Evolutionary conservation across 768 basidiomycete genomes (phyloP).

Genomic region (Naematelia aurantialba): DNA sequence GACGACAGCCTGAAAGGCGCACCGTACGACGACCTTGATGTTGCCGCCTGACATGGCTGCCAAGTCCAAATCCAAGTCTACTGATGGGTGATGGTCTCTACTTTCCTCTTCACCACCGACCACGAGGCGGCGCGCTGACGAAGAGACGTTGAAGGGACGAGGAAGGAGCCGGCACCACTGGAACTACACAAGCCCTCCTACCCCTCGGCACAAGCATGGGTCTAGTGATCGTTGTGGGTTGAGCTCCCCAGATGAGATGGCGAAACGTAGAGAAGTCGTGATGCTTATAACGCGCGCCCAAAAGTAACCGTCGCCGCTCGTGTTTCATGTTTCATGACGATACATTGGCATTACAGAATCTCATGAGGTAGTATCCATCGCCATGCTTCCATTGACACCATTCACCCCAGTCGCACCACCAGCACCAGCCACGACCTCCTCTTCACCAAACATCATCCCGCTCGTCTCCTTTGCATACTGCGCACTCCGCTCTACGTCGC

Average conservation of each 20-base stretch:
- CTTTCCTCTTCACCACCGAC: too few relatives aligned
- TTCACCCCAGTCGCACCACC: conserved; percentile 17
- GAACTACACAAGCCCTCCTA: too few relatives aligned
- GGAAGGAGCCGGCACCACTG: too few relatives aligned
- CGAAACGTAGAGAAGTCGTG: too few relatives aligned
- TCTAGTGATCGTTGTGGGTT: too few relatives aligned
- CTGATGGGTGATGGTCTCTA: not conserved
- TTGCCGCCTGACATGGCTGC: conserved; percentile 42
- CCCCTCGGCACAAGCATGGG: too few relatives aligned
- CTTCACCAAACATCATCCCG: conserved; percentile 52
- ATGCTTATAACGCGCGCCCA: too few relatives aligned
- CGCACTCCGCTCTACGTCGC: conserved; percentile 47
- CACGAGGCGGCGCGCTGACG: too few relatives aligned
- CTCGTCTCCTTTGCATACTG: conserved; percentile 48
- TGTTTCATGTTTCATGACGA: conserved; percentile 1
- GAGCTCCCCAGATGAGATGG: too few relatives aligned
- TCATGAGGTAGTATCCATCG: conserved; percentile 29
- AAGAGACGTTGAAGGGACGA: too few relatives aligned
- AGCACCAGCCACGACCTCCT: conserved; percentile 17
- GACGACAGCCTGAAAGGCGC: conserved; percentile 12
- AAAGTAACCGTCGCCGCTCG: conserved; percentile 5
- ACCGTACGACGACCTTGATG: conserved; percentile 53
- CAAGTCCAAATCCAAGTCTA: not conserved
- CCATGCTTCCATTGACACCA: conserved; percentile 14
- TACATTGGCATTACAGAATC: not conserved